Conservation (phyloP, 768 basidiomycete species). For the Panellus pusillus region DNA sequence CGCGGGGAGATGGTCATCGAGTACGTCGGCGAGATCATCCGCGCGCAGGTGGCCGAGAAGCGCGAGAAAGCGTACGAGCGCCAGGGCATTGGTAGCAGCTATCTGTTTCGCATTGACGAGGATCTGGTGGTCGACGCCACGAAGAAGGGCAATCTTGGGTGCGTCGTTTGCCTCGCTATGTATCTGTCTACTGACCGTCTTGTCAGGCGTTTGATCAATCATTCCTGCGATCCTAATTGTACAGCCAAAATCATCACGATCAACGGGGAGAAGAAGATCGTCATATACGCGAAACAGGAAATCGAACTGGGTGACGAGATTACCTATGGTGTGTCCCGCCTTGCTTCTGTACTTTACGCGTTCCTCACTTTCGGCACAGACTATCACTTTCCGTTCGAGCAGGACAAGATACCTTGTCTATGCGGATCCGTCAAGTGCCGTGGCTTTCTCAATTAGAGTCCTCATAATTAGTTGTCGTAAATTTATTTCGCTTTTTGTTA, state of each 20-base stretch:
- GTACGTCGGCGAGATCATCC: slow-evolving; percentile 96
- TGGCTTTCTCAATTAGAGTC: slow-evolving; percentile 88
- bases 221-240: slow-evolving; percentile 95
- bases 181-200: slow-evolving; percentile 9
- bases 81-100: slow-evolving; percentile 96
- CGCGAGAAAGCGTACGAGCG: slow-evolving; percentile 96
- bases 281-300: slow-evolving; percentile 96
- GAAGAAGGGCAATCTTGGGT: slow-evolving; percentile 99
- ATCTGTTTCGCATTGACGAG: slow-evolving; percentile 97
- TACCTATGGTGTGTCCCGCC: slow-evolving; percentile 78
- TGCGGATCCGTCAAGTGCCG: slow-evolving; percentile 91
- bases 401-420: slow-evolving; percentile 93
- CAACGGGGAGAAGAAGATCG: slow-evolving; percentile 94
- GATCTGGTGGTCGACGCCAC: slow-evolving; percentile 98
- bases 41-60: slow-evolving; percentile 94
- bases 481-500: slow-evolving; percentile 18
- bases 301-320: slow-evolving; percentile 98
- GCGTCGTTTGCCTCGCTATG: slow-evolving; percentile 34
- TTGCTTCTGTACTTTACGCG: neutral
- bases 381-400: slow-evolving; percentile 99
- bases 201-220: slow-evolving; percentile 91
- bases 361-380: slow-evolving; percentile 45
- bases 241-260: slow-evolving; percentile 91
- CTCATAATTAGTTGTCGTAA: slow-evolving; percentile 28
- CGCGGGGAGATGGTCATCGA: slow-evolving; percentile 99